Conservation (phyloP, 371 early-diverging fungal genomes). For the Mortierella sp. region DNA sequence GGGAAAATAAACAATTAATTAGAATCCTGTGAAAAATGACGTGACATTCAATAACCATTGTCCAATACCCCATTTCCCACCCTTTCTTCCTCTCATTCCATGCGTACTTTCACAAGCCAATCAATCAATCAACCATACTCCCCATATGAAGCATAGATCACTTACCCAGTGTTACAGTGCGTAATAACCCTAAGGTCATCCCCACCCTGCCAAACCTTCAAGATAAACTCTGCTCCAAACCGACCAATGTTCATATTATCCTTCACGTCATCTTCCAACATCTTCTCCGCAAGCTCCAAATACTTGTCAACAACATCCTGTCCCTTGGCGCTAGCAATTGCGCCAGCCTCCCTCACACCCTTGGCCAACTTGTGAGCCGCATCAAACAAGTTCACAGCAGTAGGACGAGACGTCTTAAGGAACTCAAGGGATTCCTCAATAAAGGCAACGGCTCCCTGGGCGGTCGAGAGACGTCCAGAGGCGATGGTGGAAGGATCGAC, state of each 20-base stretch:
- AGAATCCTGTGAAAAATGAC: neutral
- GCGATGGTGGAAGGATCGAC: constrained; percentile 18
- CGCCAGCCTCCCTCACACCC: constrained; percentile 55
- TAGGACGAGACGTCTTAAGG: constrained; percentile 93
- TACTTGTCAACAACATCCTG: constrained; percentile 70
- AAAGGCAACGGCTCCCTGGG: constrained; percentile 64
- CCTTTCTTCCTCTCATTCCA: neutral
- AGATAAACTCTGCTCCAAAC: constrained; percentile 71
- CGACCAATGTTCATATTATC: constrained; percentile 93
- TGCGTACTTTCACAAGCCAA: neutral
- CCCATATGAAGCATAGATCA: neutral
- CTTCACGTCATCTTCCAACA: constrained; percentile 88
- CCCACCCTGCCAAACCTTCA: constrained; percentile 57
- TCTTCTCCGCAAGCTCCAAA: constrained; percentile 83
- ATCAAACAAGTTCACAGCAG: constrained; percentile 97
- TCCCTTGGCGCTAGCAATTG: constrained; percentile 45
- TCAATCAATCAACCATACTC: neutral
- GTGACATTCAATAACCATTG: neutral
- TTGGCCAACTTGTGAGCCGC: constrained; percentile 82
- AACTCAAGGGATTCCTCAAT: constrained; percentile 79
- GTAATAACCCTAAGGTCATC: constrained; percentile 82
- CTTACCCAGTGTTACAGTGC: constrained; percentile 96
- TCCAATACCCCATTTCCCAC: neutral
- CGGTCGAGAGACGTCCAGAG: constrained; percentile 21
- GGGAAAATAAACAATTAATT: neutral